Evolutionary conservation across 2,329 filamentous ascomycete genomes (phyloP).

Genomic region (Raffaelea deltoideospora): DNA sequence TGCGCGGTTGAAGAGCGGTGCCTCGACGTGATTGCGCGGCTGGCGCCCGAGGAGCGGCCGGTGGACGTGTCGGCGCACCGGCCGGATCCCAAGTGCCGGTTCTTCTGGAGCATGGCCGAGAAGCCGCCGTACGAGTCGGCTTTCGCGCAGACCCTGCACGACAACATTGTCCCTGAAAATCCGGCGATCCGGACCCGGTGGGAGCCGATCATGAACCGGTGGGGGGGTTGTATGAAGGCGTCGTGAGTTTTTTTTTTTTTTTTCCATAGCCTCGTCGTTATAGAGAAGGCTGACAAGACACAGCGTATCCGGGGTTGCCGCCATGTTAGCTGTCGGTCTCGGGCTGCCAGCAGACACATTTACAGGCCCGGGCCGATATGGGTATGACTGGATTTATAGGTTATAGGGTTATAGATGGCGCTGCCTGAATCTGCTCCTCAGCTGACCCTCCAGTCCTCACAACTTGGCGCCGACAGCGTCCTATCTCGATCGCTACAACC

Average conservation of each 20-base stretch:
- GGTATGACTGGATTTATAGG: no score
- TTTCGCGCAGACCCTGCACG: conserved; percentile 39
- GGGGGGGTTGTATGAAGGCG: conserved; percentile 45
- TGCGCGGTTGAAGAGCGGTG: conserved; percentile 48
- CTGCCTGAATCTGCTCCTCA: no score
- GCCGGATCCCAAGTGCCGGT: conserved; percentile 46
- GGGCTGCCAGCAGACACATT: conserved; percentile 37
- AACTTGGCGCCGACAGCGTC: conserved; percentile 46
- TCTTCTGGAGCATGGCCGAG: conserved; percentile 48
- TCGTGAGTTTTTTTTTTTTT: conserved; percentile 27
- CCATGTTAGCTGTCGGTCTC: conserved; percentile 43
- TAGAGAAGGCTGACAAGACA: no score
- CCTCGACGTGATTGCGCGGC: conserved; percentile 37
- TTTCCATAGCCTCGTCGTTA: no score
- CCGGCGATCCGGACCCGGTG: conserved; percentile 34
- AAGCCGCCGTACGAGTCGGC: conserved; percentile 35
- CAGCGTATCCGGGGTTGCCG: conserved; percentile 38
- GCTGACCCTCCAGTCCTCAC: conserved; percentile 42
- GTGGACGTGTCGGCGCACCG: conserved; percentile 39
- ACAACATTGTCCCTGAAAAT: conserved; percentile 37
- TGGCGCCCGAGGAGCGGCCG: conserved; percentile 38
- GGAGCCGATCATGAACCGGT: conserved; percentile 38
- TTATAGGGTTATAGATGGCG: no score
- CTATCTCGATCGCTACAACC: conserved; percentile 36
- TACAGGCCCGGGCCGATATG: conserved; percentile 38